Conservation (phyloP, 306 rosid species). For the Cucurbita ficifolia region DNA sequence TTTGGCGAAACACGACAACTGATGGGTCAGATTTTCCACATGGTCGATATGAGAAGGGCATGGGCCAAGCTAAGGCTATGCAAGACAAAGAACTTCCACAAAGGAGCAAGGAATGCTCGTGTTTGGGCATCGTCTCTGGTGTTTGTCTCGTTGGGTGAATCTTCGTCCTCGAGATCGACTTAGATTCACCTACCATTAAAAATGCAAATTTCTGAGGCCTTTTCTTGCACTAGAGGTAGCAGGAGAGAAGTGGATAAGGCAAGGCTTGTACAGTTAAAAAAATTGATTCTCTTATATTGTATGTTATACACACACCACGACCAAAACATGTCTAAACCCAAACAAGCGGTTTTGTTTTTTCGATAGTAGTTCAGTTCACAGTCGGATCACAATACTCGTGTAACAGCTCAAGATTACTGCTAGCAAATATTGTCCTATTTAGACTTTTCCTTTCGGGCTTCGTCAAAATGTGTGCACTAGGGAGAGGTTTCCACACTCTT, state of each 20-base stretch:
- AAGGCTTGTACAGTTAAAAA: background rate
- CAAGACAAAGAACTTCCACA: conserved; percentile 58
- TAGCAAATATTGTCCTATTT: no score
- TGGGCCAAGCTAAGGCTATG: conserved; percentile 51
- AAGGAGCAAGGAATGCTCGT: conserved; percentile 44
- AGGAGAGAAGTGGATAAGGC: background rate
- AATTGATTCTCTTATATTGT: background rate
- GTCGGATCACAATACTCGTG: background rate
- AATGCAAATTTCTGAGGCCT: background rate
- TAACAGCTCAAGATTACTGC: no score
- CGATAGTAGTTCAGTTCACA: background rate
- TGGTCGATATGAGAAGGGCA: conserved; percentile 46
- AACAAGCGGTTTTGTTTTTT: background rate
- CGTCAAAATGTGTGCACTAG: no score
- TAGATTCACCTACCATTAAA: background rate
- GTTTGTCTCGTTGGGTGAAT: conserved; percentile 54
- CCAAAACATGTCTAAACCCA: background rate
- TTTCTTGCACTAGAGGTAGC: background rate
- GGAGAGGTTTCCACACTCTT: no score
- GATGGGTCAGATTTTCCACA: conserved; percentile 34
- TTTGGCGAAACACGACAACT: conserved; percentile 60
- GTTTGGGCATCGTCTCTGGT: conserved; percentile 75
- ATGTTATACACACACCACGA: background rate
- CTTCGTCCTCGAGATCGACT: conserved; percentile 19
- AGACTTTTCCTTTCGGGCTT: no score